phyloP scores from a whole-genome alignment of 805 yeast genomes.

The Phaffomyces opuntiae region DNA sequence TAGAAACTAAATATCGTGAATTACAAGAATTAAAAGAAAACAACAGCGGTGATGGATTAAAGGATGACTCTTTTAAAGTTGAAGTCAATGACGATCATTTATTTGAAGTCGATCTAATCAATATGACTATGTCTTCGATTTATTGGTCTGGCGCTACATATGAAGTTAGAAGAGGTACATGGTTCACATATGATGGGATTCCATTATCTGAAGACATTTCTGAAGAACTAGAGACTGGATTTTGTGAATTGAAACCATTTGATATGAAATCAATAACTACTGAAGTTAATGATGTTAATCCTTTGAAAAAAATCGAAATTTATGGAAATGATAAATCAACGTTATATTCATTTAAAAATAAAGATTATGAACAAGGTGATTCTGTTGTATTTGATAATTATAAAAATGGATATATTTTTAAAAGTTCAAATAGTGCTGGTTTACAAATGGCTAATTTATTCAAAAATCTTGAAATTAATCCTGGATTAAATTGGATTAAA shows the following conservation, averaged over 20 bases:
- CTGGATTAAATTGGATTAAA: constrained; percentile 16
- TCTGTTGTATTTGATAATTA: constrained; percentile 32
- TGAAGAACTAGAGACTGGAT: constrained; percentile 53
- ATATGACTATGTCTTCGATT: constrained; percentile 53
- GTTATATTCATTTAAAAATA: constrained; percentile 9
- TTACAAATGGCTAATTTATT: constrained; percentile 27
- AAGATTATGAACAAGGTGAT: constrained; percentile 26
- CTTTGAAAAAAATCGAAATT: constrained; percentile 6
- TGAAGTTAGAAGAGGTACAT: constrained; percentile 76
- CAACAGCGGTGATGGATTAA: not conserved
- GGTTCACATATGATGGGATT: constrained; percentile 59
- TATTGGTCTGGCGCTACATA: constrained; percentile 88
- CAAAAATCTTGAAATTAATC: constrained; percentile 24
- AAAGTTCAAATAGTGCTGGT: constrained; percentile 36
- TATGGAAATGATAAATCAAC: constrained; percentile 5
- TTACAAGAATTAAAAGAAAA: not conserved
- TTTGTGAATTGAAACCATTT: constrained; percentile 33
- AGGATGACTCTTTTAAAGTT: not conserved
- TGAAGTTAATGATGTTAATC: constrained; percentile 8
- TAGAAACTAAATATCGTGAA: constrained; percentile 39
- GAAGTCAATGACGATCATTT: constrained; percentile 74
- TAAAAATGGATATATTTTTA: constrained; percentile 39
- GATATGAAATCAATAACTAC: constrained; percentile 8
- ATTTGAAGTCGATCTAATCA: constrained; percentile 59
- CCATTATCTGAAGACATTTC: constrained; percentile 51